phyloP scores from a whole-genome alignment of 371 early-diverging fungal genomes.

The Basidiobolus heterosporus region DNA sequence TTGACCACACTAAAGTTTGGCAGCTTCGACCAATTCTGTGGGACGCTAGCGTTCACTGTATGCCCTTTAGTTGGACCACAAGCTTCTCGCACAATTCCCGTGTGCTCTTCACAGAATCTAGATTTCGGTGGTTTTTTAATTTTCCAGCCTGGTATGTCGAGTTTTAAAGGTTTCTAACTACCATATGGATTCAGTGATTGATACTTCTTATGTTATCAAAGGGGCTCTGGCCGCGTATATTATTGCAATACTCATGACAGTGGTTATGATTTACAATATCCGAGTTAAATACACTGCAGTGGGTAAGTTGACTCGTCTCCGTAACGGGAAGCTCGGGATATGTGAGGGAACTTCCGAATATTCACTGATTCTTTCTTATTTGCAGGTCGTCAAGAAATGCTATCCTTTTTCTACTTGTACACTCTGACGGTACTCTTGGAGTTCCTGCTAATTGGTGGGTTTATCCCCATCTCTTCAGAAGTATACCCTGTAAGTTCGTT shows the following conservation, averaged over 20 bases:
- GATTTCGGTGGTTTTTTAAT: constrained; percentile 59
- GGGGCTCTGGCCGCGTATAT: constrained; percentile 75
- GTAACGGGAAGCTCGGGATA: background rate
- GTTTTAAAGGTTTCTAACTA: too few relatives aligned
- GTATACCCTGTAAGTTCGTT: constrained; percentile 60
- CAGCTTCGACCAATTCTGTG: constrained; percentile 71
- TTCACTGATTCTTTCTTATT: constrained; percentile 1
- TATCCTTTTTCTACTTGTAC: constrained; percentile 92
- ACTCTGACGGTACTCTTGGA: constrained; percentile 67
- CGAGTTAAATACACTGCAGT: constrained; percentile 93
- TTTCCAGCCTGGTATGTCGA: constrained; percentile 75
- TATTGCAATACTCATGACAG: constrained; percentile 84
- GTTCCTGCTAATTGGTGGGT: constrained; percentile 69
- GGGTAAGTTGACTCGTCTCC: constrained; percentile 60
- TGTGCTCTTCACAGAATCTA: constrained; percentile 85
- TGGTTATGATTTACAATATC: constrained; percentile 93
- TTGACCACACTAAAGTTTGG: constrained; percentile 32
- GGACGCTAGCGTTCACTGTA: constrained; percentile 59
- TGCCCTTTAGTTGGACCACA: constrained; percentile 74
- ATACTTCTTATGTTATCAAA: constrained; percentile 4
- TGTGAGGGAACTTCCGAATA: background rate
- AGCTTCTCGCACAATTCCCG: constrained; percentile 59
- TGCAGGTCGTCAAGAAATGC: constrained; percentile 85
- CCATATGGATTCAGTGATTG: background rate
- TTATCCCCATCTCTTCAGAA: constrained; percentile 65